Evolutionary conservation across 768 basidiomycete genomes (phyloP), one percentile per base, ranked within the genome.

Genomic region (Tremella mesenterica): DNA sequence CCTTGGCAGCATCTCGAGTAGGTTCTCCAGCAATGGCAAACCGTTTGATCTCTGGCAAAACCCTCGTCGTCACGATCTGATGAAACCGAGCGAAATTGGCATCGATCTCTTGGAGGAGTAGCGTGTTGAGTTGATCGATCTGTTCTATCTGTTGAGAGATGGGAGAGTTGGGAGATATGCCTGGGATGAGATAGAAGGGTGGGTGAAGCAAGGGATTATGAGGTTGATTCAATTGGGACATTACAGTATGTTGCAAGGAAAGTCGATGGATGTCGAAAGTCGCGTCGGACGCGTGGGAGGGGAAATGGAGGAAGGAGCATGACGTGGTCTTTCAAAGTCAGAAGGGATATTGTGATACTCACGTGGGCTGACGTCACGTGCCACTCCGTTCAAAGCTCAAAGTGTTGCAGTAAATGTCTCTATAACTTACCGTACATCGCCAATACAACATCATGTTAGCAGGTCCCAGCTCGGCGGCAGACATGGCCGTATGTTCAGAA

Each of bases 81-180:
- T 96, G 90, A 55, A 92, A 86, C 66, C 80, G 85, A 0, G 90
- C 84, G 69, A 97, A 91, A 69, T 90, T 90, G 52, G 87, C 87
- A 69, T 97, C 93, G 63, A 92, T 85, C 70, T 89, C 88, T 80
- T 92, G 91, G 10, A 97, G 77, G 60, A 90, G 85, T 48, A 91
- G 79, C 8, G 92, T 91, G 57, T 93, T 92, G 65, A 92, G 79
- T 69, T 95, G 92, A 73, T 97, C 92, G 53, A 95, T 88, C 73
- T 92, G 88, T 65, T 93, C 89, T 50, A 90, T 85, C 75, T 95
- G 91, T 64, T 63, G 64, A 85, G 88, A 54, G 79, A 73, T 63
- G 5, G 72, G 68, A 20, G 70, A 52, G 18, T 54, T 54, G 23
- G 72, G 70, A 23, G 63, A 60, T 20, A 73, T 68, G 13, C 68